Evolutionary conservation across 129 eudicot genomes (phyloP), one percentile per base, ranked within the genome.

Genomic region (Glebionis coronaria): DNA sequence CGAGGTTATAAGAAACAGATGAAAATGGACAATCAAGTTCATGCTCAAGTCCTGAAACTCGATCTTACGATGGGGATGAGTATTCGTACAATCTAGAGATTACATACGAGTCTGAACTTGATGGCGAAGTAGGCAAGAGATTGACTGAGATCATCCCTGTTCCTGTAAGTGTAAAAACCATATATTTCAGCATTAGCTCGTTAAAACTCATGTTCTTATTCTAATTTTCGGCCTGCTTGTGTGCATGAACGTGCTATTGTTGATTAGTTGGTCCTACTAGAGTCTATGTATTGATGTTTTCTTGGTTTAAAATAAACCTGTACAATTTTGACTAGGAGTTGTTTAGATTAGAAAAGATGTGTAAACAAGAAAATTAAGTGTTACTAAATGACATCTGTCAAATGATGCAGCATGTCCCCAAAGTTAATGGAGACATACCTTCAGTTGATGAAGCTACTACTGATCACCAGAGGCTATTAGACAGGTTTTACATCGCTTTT

Each of bases 51-150:
- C 94, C 90, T 73, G 88, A 70, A 73, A 81, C 75, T 51, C 31
- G 78, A 80, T 88, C 96, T 45, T 70, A 79, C 76, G 94, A 88
- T 40, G 94, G 84, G 58, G 97, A 91, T 53, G 88, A 85, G 13
- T 78, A 73, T 60, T 78, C 80, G 2, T 76, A 81, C 57, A 65
- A 68, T 67, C 60, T 91, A 78, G 96, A 88, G 50, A 81, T 88
- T 56, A 77, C 94, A 74, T 87, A 88, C 52, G 97, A 81, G 76
- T 81, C 81, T 16, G 86, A 88, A 42, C 82, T 91, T 72, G 96
- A 91, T 80, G 97, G 96, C 59, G 97, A 91, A 91, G 88, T 91
- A 55, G 90, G 87, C 74, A 91, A 85, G 69, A 85, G 94, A 72
- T 59, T 88, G 55, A 70, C 83, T 79, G 93, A 91, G 73, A 81